Percentiles rank a stretch among this genome's conserved stretches.
Evolutionary conservation across 2,329 filamentous ascomycete genomes (phyloP).

Genomic region (Pseudonectria buxi): DNA sequence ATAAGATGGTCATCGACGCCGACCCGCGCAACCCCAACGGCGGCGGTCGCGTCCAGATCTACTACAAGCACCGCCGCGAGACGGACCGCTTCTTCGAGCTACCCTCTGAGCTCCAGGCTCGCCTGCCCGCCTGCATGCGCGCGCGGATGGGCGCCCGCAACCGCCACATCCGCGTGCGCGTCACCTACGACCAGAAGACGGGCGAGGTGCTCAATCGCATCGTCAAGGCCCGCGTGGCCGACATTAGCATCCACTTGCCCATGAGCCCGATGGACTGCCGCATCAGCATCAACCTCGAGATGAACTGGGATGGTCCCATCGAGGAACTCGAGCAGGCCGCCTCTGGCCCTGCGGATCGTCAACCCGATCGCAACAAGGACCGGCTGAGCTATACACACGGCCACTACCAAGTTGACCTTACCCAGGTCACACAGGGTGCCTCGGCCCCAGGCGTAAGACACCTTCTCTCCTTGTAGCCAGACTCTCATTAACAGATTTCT

Average conservation of each 20-base stretch:
- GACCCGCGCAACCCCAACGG: constrained; percentile 44
- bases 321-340: constrained; percentile 43
- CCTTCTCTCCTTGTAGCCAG: background rate
- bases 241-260: constrained; percentile 83
- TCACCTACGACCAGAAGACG: constrained; percentile 70
- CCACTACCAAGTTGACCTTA: constrained; percentile 85
- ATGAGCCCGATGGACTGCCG: constrained; percentile 77
- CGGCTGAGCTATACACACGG: constrained; percentile 85
- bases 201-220: constrained; percentile 70
- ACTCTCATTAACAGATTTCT: constrained; percentile 4
- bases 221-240: constrained; percentile 80
- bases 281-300: constrained; percentile 91
- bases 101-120: constrained; percentile 48
- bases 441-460: constrained; percentile 31
- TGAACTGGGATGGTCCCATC: constrained; percentile 69
- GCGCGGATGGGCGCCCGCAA: constrained; percentile 46
- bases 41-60: constrained; percentile 53
- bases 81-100: constrained; percentile 79
- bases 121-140: constrained; percentile 58
- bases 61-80: constrained; percentile 78
- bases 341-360: constrained; percentile 30
- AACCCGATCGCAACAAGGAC: constrained; percentile 72
- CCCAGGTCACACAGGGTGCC: constrained; percentile 63
- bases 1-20: constrained; percentile 56
- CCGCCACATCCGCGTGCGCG: constrained; percentile 44